Percentiles rank a stretch among this genome's conserved stretches.
These are phyloP conservation scores for Ophiognomonia clavigignenti-juglandacearum DNA, from an alignment of 2,329 filamentous ascomycete genomes.

Conservation along the genomic window DNA sequence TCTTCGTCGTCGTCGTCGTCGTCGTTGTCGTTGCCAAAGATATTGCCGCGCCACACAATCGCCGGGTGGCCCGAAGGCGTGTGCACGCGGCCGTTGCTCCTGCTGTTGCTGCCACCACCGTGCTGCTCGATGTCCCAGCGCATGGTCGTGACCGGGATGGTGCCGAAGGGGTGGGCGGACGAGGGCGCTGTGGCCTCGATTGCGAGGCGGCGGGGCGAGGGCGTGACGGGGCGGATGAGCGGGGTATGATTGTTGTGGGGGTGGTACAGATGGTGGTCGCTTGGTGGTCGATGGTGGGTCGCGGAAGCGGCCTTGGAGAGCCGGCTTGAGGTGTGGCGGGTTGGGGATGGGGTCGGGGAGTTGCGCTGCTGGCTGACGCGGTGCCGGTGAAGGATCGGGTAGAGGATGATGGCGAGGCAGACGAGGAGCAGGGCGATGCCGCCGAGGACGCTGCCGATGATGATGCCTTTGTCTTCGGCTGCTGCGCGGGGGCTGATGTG, in stretches of 20 bases:
- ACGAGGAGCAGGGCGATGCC: constrained; percentile 2
- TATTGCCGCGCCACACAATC: neutral
- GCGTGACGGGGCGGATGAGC: neutral
- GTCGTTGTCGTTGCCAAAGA: neutral
- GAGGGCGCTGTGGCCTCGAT: neutral
- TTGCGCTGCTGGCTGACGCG: neutral
- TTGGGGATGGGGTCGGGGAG: no score
- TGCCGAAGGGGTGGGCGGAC: neutral
- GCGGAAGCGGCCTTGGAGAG: neutral
- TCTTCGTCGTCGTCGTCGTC: neutral
- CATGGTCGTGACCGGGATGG: neutral
- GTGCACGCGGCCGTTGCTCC: neutral
- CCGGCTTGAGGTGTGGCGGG: neutral
- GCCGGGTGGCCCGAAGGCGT: constrained; percentile 1
- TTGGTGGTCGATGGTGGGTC: neutral
- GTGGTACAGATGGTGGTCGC: neutral
- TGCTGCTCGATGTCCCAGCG: constrained; percentile 9
- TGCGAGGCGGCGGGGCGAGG: neutral
- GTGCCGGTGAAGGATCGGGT: neutral
- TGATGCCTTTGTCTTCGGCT: neutral
- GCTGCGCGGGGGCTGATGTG: neutral
- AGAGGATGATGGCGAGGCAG: neutral
- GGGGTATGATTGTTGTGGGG: neutral
- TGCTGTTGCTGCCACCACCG: no score
- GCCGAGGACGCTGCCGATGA: constrained; percentile 9